Evolutionary conservation across 345 rosid species (phyloP).

Genomic region (Acer yangbiense): DNA sequence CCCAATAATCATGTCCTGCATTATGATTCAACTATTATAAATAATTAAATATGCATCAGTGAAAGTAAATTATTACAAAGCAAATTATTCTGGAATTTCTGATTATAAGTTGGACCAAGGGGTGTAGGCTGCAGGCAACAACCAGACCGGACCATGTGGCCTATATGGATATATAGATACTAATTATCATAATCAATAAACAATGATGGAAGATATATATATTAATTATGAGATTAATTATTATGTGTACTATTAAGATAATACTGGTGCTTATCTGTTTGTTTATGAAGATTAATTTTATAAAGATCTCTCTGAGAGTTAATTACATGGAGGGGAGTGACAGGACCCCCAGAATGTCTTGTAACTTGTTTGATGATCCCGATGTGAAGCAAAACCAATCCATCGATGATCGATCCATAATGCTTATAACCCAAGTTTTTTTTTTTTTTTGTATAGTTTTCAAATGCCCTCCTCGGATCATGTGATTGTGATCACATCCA

Average conservation of each 20-base stretch:
- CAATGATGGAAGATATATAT: too few relatives aligned
- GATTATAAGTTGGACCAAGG: background rate
- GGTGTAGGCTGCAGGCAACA: background rate
- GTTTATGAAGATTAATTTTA: background rate
- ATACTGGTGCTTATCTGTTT: background rate
- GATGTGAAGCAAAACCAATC: conserved; percentile 28
- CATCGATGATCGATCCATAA: conserved; percentile 18
- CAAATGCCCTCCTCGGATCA: conserved; percentile 31
- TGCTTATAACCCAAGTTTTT: conserved; percentile 29
- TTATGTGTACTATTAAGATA: background rate
- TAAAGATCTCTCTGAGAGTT: background rate
- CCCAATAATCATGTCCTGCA: background rate
- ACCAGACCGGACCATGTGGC: background rate
- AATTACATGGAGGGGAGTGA: conserved; percentile 13
- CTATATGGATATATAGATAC: background rate
- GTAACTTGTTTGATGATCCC: conserved; percentile 29
- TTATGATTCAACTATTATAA: background rate
- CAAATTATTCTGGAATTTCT: too few relatives aligned
- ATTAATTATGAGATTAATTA: too few relatives aligned
- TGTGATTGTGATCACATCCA: conserved; percentile 28
- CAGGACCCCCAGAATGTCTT: conserved; percentile 35
- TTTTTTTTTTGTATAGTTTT: conserved; percentile 10
- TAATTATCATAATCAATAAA: conserved; percentile 1
- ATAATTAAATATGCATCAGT: background rate
- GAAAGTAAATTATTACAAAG: background rate